These are phyloP conservation scores for Fistulinella cinereoalba DNA, from an alignment of 1,284 basidiomycete species.

Conservation along the genomic window DNA sequence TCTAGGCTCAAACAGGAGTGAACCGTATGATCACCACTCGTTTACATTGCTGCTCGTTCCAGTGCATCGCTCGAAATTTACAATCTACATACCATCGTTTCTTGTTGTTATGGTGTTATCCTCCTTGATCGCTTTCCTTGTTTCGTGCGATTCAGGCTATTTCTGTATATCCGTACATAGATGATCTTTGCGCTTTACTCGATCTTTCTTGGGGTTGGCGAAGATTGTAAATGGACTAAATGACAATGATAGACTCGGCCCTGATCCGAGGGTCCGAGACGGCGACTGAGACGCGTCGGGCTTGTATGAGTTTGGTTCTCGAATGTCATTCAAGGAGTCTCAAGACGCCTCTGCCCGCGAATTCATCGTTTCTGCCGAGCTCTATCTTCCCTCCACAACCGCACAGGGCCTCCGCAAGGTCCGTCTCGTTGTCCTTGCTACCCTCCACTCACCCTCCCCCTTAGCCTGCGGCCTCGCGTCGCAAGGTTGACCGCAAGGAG, in stretches of 20 bases:
- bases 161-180: constrained; percentile 9
- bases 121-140: constrained; percentile 7
- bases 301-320: background rate
- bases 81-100: constrained; percentile 15
- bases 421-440: constrained; percentile 8
- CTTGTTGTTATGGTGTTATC: constrained; percentile 13
- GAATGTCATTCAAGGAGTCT: constrained; percentile 22
- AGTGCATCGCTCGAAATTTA: constrained; percentile 6
- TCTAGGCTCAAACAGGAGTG: constrained; percentile 28
- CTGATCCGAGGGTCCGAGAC: too few relatives aligned
- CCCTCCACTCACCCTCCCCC: constrained; percentile 4
- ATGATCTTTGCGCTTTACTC: constrained; percentile 7
- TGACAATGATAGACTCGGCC: too few relatives aligned
- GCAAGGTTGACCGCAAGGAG: constrained; percentile 57
- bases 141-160: constrained; percentile 15
- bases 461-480: constrained; percentile 41
- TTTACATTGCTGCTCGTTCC: constrained; percentile 15
- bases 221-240: too few relatives aligned
- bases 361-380: constrained; percentile 54
- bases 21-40: constrained; percentile 5
- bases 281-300: too few relatives aligned
- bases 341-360: constrained; percentile 28
- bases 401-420: constrained; percentile 59
- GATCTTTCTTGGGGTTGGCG: constrained; percentile 13
- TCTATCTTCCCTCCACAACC: constrained; percentile 60